Percentiles rank a stretch among this genome's conserved stretches.
Evolutionary conservation across 345 rosid species (phyloP).

Genomic region (Rhizophora mangle): DNA sequence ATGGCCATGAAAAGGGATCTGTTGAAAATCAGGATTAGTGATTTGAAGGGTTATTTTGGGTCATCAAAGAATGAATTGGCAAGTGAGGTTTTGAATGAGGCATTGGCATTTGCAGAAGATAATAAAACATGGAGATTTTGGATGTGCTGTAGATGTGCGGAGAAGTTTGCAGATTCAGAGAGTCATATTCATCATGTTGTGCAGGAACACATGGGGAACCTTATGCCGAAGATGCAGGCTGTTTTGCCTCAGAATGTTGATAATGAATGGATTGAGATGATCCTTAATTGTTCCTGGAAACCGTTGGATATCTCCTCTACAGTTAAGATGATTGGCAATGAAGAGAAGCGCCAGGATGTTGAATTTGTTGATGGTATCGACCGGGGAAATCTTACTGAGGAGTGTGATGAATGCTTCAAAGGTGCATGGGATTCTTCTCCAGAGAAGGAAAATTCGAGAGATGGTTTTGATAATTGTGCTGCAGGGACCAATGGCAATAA

Average conservation of each 20-base stretch:
- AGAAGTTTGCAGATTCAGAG: constrained; percentile 61
- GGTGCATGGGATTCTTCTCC: constrained; percentile 84
- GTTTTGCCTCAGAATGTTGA: constrained; percentile 73
- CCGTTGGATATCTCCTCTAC: constrained; percentile 76
- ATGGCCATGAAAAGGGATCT: constrained; percentile 54
- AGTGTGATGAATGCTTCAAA: constrained; percentile 60
- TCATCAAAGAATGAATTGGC: constrained; percentile 57
- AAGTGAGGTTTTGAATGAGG: constrained; percentile 56
- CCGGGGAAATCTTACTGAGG: constrained; percentile 40
- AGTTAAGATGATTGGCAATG: constrained; percentile 48
- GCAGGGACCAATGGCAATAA: constrained; percentile 32
- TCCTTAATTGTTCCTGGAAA: constrained; percentile 70
- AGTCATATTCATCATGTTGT: constrained; percentile 75
- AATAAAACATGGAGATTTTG: constrained; percentile 76
- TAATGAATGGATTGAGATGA: constrained; percentile 68
- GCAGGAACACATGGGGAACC: constrained; percentile 73
- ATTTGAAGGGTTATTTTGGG: constrained; percentile 59
- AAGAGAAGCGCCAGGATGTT: constrained; percentile 39
- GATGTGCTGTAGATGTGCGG: constrained; percentile 65
- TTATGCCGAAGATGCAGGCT: constrained; percentile 64
- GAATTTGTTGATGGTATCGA: constrained; percentile 39
- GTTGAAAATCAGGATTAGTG: constrained; percentile 56
- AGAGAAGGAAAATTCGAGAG: constrained; percentile 49
- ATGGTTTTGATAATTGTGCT: constrained; percentile 35
- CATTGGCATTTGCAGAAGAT: constrained; percentile 51